A percentile compares a stretch with the other conserved stretches of the same genome.
Evolutionary conservation across 2,329 filamentous ascomycete genomes (phyloP).

Genomic region (Cladosporium colombiae): DNA sequence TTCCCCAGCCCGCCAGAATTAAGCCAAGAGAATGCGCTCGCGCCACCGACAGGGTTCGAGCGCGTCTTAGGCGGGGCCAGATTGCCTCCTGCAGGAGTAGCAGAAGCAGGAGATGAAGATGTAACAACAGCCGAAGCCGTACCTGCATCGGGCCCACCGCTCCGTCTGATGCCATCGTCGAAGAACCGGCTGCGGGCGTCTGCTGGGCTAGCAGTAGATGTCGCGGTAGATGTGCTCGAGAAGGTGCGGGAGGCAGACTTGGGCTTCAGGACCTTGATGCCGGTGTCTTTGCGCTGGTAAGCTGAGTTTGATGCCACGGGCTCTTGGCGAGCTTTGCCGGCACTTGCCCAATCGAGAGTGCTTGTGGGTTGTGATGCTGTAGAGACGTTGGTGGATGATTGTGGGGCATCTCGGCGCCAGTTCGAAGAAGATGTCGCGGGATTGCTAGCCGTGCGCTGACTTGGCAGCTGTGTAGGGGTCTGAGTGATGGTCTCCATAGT

Average conservation of each 20-base stretch:
- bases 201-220: constrained; percentile 32
- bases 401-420: constrained; percentile 47
- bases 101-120: constrained; percentile 14
- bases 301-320: constrained; percentile 52
- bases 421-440: constrained; percentile 51
- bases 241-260: constrained; percentile 60
- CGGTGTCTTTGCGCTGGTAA: constrained; percentile 69
- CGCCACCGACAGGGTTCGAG: constrained; percentile 85
- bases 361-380: neutral
- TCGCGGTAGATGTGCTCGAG: constrained; percentile 36
- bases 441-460: constrained; percentile 21
- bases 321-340: constrained; percentile 17
- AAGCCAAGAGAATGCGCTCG: constrained; percentile 92
- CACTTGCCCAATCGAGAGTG: constrained; percentile 19
- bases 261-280: constrained; percentile 89
- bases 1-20: constrained; percentile 46
- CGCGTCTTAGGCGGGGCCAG: constrained; percentile 34
- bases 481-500: constrained; percentile 7
- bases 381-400: neutral
- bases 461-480: constrained; percentile 6
- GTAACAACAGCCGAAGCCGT: constrained; percentile 15
- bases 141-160: constrained; percentile 19
- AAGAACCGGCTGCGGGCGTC: constrained; percentile 41
- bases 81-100: neutral
- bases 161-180: constrained; percentile 47